These are phyloP conservation scores for Emiliania huxleyi DNA, from an alignment of 78 protist genomes.

Conservation along the genomic window DNA sequence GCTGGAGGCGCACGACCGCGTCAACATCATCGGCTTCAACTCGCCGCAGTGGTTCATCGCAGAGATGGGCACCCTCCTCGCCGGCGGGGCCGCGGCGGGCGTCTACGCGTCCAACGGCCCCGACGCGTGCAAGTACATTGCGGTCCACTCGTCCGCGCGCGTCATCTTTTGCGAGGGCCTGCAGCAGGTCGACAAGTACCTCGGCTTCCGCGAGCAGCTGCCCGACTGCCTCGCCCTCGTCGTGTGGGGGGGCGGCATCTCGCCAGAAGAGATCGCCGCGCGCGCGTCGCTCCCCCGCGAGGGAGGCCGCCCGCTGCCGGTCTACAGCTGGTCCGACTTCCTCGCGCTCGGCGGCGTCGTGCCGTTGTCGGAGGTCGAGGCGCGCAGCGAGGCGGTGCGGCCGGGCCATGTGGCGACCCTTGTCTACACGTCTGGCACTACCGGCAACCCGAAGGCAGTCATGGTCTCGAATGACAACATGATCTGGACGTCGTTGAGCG, in stretches of 20 bases:
- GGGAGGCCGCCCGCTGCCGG: background rate
- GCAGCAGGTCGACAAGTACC: background rate
- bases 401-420: background rate
- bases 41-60: constrained; percentile 23
- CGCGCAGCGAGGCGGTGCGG: background rate
- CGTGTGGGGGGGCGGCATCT: background rate
- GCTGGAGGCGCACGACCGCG: constrained; percentile 31
- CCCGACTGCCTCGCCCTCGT: background rate
- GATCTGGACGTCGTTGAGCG: background rate
- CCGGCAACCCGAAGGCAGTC: constrained; percentile 60
- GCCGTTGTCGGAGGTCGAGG: background rate
- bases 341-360: background rate
- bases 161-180: background rate
- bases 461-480: constrained; percentile 67
- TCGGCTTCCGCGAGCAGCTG: background rate
- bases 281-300: background rate
- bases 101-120: constrained; percentile 25
- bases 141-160: background rate
- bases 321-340: background rate
- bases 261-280: background rate
- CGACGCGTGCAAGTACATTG: background rate
- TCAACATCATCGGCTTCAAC: constrained; percentile 37
- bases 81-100: constrained; percentile 23
- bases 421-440: background rate
- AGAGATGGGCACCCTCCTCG: background rate